Percentiles rank a stretch among this genome's conserved stretches.
Evolutionary conservation across 2,329 filamentous ascomycete species (phyloP).

Genomic region (Pezicula neosporulosa): DNA sequence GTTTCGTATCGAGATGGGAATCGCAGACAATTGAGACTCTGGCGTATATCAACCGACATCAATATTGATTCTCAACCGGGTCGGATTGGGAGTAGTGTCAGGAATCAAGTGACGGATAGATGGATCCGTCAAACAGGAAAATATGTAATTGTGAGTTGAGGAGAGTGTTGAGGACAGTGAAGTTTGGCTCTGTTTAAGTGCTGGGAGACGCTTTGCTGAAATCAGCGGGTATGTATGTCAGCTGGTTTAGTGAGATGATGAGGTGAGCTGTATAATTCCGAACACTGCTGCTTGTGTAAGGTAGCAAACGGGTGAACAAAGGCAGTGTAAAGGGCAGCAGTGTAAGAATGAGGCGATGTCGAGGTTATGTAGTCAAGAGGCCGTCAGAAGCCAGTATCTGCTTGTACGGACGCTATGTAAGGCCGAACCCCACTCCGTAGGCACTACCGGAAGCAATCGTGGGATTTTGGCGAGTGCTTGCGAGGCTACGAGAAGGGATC

Average conservation of each 20-base stretch:
- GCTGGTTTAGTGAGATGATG: no score
- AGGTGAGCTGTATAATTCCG: no score
- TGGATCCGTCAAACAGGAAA: constrained; percentile 1
- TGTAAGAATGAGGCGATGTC: background rate
- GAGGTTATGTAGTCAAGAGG: constrained; percentile 16
- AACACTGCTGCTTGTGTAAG: background rate
- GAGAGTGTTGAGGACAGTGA: background rate
- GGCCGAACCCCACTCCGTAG: constrained; percentile 13
- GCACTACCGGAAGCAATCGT: constrained; percentile 14
- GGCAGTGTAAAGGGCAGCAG: background rate
- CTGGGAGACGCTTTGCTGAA: background rate
- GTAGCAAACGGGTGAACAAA: no score
- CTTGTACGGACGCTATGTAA: background rate
- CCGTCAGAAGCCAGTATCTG: no score
- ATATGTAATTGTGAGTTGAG: background rate
- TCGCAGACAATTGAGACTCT: constrained; percentile 48
- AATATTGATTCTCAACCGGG: constrained; percentile 30
- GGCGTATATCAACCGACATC: constrained; percentile 58
- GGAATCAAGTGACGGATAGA: constrained; percentile 8
- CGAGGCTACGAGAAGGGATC: no score
- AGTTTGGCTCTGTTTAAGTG: background rate
- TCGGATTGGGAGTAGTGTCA: background rate
- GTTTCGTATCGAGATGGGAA: constrained; percentile 53
- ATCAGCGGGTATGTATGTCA: no score
- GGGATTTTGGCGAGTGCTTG: background rate